phyloP scores from a whole-genome alignment of 2,329 filamentous ascomycete species.

The Periconia sp. region DNA sequence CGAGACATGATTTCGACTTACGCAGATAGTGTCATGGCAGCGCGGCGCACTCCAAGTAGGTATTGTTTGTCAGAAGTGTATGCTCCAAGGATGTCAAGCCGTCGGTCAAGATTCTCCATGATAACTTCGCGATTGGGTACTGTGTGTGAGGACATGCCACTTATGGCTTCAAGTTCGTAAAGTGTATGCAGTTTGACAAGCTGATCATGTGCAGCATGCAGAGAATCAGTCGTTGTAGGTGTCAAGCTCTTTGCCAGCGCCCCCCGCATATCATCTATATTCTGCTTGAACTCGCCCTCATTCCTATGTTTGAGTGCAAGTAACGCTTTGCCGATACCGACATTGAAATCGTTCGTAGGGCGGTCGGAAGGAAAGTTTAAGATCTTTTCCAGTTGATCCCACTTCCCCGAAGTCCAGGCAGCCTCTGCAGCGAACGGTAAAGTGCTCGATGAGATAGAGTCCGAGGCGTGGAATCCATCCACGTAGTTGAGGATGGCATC shows the following conservation, averaged over 20 bases:
- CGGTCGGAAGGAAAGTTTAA: slow-evolving; percentile 48
- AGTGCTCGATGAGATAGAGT: slow-evolving; percentile 49
- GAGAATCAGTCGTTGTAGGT: slow-evolving; percentile 72
- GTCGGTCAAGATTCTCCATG: slow-evolving; percentile 65
- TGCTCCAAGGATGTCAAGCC: slow-evolving; percentile 86
- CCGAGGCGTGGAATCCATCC: slow-evolving; percentile 65
- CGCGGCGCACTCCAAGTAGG: slow-evolving; percentile 79
- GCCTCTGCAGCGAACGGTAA: slow-evolving; percentile 88
- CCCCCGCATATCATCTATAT: slow-evolving; percentile 67
- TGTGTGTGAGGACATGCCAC: slow-evolving; percentile 44
- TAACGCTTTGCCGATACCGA: slow-evolving; percentile 72
- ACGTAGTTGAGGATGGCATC: slow-evolving; percentile 86
- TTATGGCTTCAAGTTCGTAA: slow-evolving; percentile 81
- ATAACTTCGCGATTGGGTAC: slow-evolving; percentile 35
- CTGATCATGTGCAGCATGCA: slow-evolving; percentile 82
- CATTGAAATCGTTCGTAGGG: slow-evolving; percentile 67
- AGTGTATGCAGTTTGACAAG: slow-evolving; percentile 85
- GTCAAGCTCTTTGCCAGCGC: slow-evolving; percentile 75
- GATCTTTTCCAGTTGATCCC: slow-evolving; percentile 73
- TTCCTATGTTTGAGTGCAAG: slow-evolving; percentile 60
- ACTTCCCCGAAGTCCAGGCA: slow-evolving; percentile 85
- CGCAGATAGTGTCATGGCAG: slow-evolving; percentile 79
- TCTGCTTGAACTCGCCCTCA: slow-evolving; percentile 54
- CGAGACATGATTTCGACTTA: slow-evolving; percentile 44
- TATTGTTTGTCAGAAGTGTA: slow-evolving; percentile 95